Evolutionary conservation across 768 basidiomycete species (phyloP), one percentile per base, ranked within the genome.

Genomic region (Lactifluus hygrophoroides): DNA sequence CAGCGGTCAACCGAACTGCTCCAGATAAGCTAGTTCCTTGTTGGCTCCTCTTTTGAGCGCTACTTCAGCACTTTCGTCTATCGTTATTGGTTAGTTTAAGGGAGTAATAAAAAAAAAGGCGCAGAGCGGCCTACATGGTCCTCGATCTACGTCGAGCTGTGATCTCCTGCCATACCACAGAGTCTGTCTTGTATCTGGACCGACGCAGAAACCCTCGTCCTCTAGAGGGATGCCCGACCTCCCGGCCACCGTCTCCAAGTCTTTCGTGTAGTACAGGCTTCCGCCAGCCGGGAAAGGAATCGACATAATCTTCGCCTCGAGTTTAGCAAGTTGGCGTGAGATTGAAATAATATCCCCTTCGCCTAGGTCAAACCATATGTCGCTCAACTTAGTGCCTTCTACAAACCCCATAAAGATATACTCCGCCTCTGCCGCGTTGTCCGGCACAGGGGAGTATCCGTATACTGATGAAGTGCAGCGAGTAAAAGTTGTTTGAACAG

Each of bases 151-250:
- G 58, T 78, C 73, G 58, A 80, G 77, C 71, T 75, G 67, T 58
- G 76, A 69, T 57, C 79, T 76, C 68, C 76, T 74, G 1, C 79
- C 77, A 64, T 69, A 77, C 79, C 79, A 82, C 68, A 80, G n/a
- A 65, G 28, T 64, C 60, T 75, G 45, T 2, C 71, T 74, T 9
- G 67, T 63, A 70, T 80, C 80, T 66, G 71, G 69, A 65, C 70
- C 69, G 51, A 67, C 38, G 57, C 66, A 67, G 50, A 67, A 66
- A 38, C 55, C 59, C 45, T 49, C 35, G 61, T 66, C 66, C 7
- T 66, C 8, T 1, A 68, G 57, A 8, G 73, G 62, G 50, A 80
- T 69, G 64, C 69, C 74, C 60, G 54, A 28, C 62, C 40, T 66
- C 68, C 65, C 66, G 13, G 71, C 66, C 19, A 71, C 32, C 48